phyloP scores from a whole-genome alignment of 495 filamentous ascomycete genomes.

The Chaetomidium leptoderma region DNA sequence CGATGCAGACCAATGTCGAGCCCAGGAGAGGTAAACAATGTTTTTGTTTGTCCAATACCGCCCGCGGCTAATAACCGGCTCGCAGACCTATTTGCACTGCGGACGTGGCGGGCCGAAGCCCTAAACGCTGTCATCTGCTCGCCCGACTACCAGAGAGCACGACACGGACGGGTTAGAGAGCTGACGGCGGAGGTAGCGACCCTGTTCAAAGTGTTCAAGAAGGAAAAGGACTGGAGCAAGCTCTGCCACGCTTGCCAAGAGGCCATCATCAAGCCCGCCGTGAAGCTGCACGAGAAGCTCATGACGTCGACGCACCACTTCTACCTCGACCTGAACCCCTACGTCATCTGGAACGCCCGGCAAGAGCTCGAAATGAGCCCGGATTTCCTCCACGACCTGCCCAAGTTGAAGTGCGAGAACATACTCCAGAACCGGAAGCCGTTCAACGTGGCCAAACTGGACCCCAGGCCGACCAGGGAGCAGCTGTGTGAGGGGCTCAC shows the following conservation, averaged over 20 bases:
- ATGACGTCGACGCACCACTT: constrained; percentile 32
- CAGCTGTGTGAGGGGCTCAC: constrained; percentile 22
- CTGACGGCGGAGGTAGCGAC: constrained; percentile 19
- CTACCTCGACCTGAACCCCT: constrained; percentile 24
- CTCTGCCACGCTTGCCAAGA: constrained; percentile 18
- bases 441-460: constrained; percentile 27
- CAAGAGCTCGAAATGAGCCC: constrained; percentile 16
- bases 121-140: constrained; percentile 28
- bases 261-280: constrained; percentile 28
- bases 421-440: constrained; percentile 27
- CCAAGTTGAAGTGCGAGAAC: constrained; percentile 30
- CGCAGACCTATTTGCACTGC: constrained; percentile 31
- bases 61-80: constrained; percentile 1
- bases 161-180: constrained; percentile 4
- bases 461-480: constrained; percentile 19
- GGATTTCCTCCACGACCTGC: constrained; percentile 24
- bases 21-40: constrained; percentile 26
- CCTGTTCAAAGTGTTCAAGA: constrained; percentile 17
- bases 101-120: constrained; percentile 34
- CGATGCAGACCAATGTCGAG: constrained; percentile 27
- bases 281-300: constrained; percentile 29
- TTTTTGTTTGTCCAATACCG: neutral
- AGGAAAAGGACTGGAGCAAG: constrained; percentile 14
- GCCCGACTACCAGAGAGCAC: constrained; percentile 18
- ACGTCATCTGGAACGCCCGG: constrained; percentile 16